Conservation (phyloP, 768 basidiomycete species). For the Cyathus striatus region DNA sequence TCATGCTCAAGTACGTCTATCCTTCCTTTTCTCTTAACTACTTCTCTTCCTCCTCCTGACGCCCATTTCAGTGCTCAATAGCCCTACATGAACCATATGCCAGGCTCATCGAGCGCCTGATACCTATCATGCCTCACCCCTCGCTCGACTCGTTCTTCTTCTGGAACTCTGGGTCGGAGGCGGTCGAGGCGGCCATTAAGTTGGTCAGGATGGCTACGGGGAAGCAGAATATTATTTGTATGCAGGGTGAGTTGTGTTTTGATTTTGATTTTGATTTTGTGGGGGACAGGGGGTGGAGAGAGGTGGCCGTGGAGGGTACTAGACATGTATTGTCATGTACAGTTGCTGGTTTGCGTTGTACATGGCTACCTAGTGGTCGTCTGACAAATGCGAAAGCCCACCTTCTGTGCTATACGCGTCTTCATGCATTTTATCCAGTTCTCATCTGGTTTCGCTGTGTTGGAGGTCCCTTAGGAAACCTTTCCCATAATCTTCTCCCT, state of each 20-base stretch:
- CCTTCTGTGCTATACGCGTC: too few relatives aligned
- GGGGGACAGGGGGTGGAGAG: too few relatives aligned
- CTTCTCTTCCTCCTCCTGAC: slow-evolving; percentile 43
- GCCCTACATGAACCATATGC: slow-evolving; percentile 85
- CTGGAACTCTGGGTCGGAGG: slow-evolving; percentile 95
- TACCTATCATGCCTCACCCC: slow-evolving; percentile 86
- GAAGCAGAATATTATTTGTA: slow-evolving; percentile 81
- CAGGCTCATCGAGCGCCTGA: slow-evolving; percentile 75
- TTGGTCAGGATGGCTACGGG: slow-evolving; percentile 77
- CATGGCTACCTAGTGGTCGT: too few relatives aligned
- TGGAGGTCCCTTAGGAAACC: not conserved
- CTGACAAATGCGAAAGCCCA: too few relatives aligned
- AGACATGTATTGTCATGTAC: too few relatives aligned
- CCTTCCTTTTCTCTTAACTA: slow-evolving; percentile 35
- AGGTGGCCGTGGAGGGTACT: too few relatives aligned
- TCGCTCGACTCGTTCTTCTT: slow-evolving; percentile 96
- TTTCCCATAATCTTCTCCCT: too few relatives aligned
- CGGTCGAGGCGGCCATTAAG: slow-evolving; percentile 86
- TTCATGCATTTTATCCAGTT: too few relatives aligned
- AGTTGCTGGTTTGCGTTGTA: not conserved
- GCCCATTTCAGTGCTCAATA: slow-evolving; percentile 69
- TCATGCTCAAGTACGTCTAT: slow-evolving; percentile 62
- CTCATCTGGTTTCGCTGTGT: not conserved
- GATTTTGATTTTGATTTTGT: too few relatives aligned
- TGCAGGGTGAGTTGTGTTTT: slow-evolving; percentile 72